A percentile compares a stretch with the other conserved stretches of the same genome.
Conservation (phyloP, 352 stramenopile genomes). For the Pythium brachiatum region DNA sequence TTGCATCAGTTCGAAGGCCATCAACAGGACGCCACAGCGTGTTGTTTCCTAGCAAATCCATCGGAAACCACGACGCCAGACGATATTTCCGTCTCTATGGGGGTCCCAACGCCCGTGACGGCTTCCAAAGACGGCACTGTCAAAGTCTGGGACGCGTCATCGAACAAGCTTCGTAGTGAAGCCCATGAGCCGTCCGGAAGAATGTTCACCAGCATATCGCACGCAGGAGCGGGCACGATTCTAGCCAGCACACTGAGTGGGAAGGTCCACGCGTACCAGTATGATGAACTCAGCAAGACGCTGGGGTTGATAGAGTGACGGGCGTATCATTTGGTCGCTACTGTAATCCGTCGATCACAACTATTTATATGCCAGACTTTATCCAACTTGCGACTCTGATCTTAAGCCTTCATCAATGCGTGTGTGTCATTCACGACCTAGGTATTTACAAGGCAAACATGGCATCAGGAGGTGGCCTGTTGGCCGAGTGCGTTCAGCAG, state of each 20-base stretch:
- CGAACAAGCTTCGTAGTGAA: constrained; percentile 35
- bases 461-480: constrained; percentile 20
- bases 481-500: constrained; percentile 48
- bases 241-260: constrained; percentile 62
- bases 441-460: neutral
- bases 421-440: neutral
- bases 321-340: neutral
- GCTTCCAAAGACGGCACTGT: constrained; percentile 81
- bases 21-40: constrained; percentile 72
- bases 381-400: neutral
- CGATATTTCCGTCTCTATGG: neutral
- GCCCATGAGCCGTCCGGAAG: constrained; percentile 36
- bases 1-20: constrained; percentile 58
- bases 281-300: constrained; percentile 23
- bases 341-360: too few relatives aligned
- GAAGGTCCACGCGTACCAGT: constrained; percentile 40
- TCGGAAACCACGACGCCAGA: neutral
- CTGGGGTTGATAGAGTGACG: constrained; percentile 6
- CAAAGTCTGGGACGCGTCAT: constrained; percentile 58
- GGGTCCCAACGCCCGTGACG: constrained; percentile 42
- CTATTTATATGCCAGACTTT: constrained; percentile 4
- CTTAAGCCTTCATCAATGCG: neutral
- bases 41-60: constrained; percentile 49
- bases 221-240: constrained; percentile 29
- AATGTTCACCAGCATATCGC: constrained; percentile 71